These are phyloP conservation scores for Penicillium odoratum DNA, from an alignment of 495 filamentous ascomycete genomes.

Conservation along the genomic window DNA sequence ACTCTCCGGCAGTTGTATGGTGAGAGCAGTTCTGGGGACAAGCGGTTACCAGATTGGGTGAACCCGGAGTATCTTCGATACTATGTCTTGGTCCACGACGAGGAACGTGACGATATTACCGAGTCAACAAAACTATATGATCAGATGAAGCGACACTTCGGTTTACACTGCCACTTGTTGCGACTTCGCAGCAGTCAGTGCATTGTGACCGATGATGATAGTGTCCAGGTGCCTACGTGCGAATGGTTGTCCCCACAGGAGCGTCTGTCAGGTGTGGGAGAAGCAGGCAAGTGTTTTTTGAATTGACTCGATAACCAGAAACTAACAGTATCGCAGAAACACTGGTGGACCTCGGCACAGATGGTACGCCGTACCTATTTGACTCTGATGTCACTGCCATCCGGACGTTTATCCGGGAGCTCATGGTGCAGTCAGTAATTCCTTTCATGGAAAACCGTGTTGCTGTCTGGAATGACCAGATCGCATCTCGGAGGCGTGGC, in stretches of 20 bases:
- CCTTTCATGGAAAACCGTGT: conserved; percentile 92
- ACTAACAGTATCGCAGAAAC: conserved; percentile 36
- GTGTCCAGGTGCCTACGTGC: conserved; percentile 70
- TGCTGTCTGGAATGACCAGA: conserved; percentile 94
- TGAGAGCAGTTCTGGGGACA: conserved; percentile 68
- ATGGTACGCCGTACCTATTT: conserved; percentile 72
- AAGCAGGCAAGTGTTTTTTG: conserved; percentile 47
- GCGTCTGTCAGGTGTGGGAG: conserved; percentile 70
- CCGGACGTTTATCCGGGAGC: conserved; percentile 82
- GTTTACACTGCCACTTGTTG: conserved; percentile 90
- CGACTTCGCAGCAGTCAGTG: conserved; percentile 81
- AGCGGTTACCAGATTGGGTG: conserved; percentile 74
- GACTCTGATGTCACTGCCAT: conserved; percentile 90
- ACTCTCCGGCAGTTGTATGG: conserved; percentile 78
- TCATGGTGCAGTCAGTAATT: conserved; percentile 88
- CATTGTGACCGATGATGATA: conserved; percentile 90
- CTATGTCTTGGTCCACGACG: conserved; percentile 96
- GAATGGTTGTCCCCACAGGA: conserved; percentile 91
- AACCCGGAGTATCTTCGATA: conserved; percentile 88
- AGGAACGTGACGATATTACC: conserved; percentile 87
- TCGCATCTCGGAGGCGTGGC: conserved; percentile 85
- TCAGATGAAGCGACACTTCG: conserved; percentile 97
- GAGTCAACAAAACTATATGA: conserved; percentile 88
- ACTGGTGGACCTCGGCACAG: conserved; percentile 63
- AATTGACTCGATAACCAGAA: not conserved